phyloP scores from a whole-genome alignment of 257 asterid genomes.

The Agastache rugosa region DNA sequence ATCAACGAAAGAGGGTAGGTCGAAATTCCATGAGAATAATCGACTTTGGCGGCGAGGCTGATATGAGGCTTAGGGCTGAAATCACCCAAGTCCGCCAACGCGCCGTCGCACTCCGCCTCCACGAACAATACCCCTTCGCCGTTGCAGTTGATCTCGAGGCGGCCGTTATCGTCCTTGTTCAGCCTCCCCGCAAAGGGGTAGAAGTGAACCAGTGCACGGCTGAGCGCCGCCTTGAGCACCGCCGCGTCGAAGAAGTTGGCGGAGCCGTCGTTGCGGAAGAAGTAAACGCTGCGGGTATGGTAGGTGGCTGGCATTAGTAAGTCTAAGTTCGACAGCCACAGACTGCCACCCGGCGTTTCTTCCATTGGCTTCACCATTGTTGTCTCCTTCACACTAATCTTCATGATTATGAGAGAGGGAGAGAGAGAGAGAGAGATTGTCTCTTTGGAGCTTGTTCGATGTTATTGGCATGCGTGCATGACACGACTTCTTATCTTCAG shows the following conservation, averaged over 20 bases:
- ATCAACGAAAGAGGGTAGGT: background rate
- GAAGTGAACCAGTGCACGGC: background rate
- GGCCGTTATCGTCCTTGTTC: background rate
- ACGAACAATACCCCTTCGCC: background rate
- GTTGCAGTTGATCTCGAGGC: background rate
- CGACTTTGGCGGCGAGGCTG: background rate
- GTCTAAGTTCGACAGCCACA: conserved; percentile 48
- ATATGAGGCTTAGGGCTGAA: background rate
- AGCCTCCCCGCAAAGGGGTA: background rate
- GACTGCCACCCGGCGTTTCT: conserved; percentile 44
- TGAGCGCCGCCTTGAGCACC: conserved; percentile 8
- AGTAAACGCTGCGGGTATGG: background rate
- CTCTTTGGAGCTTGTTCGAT: no score
- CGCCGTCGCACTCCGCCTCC: conserved; percentile 4
- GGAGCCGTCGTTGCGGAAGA: background rate
- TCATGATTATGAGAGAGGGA: conserved; percentile 14
- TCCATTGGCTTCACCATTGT: conserved; percentile 52
- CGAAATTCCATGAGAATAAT: background rate
- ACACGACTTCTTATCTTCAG: no score
- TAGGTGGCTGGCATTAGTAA: background rate
- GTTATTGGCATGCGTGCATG: background rate
- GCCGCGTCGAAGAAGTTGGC: conserved; percentile 17
- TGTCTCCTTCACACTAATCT: conserved; percentile 23
- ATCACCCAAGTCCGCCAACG: background rate
- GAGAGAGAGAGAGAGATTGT: background rate